Percentiles rank a stretch among this genome's conserved stretches.
Conservation (phyloP, 2,329 filamentous ascomycete species). For the Monilinia laxa region DNA sequence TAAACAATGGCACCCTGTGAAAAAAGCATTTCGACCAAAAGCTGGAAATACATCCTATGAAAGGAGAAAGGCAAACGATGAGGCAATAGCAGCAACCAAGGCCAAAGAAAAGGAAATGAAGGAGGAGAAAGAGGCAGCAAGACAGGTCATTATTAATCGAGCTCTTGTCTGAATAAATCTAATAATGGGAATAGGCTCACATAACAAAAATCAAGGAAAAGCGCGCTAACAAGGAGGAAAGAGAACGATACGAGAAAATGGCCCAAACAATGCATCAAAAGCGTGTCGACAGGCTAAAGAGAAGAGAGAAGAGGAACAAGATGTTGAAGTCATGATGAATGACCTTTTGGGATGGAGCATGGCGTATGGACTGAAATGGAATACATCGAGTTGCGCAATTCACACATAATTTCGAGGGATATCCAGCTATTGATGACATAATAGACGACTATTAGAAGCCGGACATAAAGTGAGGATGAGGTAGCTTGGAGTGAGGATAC, state of each 20-base stretch:
- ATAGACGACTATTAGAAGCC: background rate
- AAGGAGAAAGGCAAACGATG: slow-evolving; percentile 69
- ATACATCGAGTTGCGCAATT: slow-evolving; percentile 3
- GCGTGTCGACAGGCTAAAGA: slow-evolving; percentile 86
- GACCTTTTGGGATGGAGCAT: slow-evolving; percentile 13
- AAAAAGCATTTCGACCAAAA: slow-evolving; percentile 80
- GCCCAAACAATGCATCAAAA: slow-evolving; percentile 98
- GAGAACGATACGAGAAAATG: slow-evolving; percentile 88
- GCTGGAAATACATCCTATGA: slow-evolving; percentile 77
- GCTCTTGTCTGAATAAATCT: background rate
- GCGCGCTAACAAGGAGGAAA: slow-evolving; percentile 86
- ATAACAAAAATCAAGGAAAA: slow-evolving; percentile 82
- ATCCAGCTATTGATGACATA: background rate
- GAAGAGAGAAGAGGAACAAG: slow-evolving; percentile 96
- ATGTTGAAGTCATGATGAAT: slow-evolving; percentile 61
- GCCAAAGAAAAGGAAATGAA: slow-evolving; percentile 94
- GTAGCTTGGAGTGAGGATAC: background rate
- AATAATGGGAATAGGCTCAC: slow-evolving; percentile 55
- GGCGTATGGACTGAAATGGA: slow-evolving; percentile 17
- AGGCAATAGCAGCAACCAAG: slow-evolving; percentile 73
- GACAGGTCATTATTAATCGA: slow-evolving; percentile 60
- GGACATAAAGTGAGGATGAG: background rate
- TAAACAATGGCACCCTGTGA: slow-evolving; percentile 88
- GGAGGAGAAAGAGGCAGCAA: slow-evolving; percentile 88
- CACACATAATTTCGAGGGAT: background rate